Evolutionary conservation across 352 stramenopile genomes (phyloP), one percentile per base, ranked within the genome.

Genomic region (Globisporangium echinulatum): DNA sequence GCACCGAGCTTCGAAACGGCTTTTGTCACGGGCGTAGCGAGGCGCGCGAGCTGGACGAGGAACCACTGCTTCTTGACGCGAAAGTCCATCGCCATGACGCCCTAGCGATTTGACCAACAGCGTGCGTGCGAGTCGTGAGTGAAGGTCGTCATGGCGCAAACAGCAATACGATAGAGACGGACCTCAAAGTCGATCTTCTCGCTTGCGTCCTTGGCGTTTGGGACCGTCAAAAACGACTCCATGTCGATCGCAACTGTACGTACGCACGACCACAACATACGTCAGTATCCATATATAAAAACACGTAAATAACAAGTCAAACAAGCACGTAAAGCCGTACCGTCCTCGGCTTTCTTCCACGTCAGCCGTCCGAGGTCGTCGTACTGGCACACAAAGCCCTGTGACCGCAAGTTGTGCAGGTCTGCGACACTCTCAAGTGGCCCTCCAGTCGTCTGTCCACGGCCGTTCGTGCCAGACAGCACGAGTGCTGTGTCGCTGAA

Each of bases 51-150:
- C 33, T 88, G 75, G 37, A 88, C 70, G 40, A 92, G 72, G 68
- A 92, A 92, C 82, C 82, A 92, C 64, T 88, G 81, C 64, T 92
- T 92, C 68, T 92, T 92, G 53, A 78, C 70, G 10, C 75, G 79
- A 52, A 92, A 92, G 25, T 82, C 69, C 54, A 92, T 70, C 38
- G 82, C 82, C 79, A 90, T 92, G 56, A 90, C 77, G 43, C 82
- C 82, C 66, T 81, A 47, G 1, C 68, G 14, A 53, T 11, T 49
- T 46, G 39, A 14, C 3, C 17, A 52, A 44, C 6, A 38, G 46
- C 14, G 37, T 5, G 14, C 8, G 11, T 13, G 15, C 44, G 2
- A 54, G 5, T 51, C 49, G 7, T 44, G 13, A 25, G 19, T 25
- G 19, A 25, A 15, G n/a, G n/a, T 56, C 49, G 56, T 14, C 10